phyloP scores from a whole-genome alignment of 768 basidiomycete species.

The Epithele typhae region DNA sequence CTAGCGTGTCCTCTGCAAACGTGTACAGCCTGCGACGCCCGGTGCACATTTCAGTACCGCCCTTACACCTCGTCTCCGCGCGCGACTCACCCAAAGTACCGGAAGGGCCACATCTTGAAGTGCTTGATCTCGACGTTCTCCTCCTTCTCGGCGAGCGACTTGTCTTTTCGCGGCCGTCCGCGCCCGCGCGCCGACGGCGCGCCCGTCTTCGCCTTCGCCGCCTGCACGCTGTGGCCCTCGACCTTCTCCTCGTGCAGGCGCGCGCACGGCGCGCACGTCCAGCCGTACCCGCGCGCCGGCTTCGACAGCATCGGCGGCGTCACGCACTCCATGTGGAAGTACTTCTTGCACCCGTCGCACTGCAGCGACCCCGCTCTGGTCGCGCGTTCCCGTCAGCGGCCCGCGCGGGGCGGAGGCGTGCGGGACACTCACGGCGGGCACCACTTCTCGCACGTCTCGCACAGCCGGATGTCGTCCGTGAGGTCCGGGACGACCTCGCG shows the following conservation, averaged over 20 bases:
- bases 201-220: conserved; percentile 66
- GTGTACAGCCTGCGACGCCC: conserved; percentile 77
- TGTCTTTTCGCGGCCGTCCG: conserved; percentile 76
- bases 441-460: conserved; percentile 84
- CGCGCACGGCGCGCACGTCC: conserved; percentile 95
- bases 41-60: conserved; percentile 11
- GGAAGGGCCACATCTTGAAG: conserved; percentile 90
- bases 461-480: conserved; percentile 80
- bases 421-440: conserved; percentile 66
- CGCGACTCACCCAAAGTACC: conserved; percentile 86
- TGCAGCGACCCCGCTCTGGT: conserved; percentile 77
- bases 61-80: conserved; percentile 2
- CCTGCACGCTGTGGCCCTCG: conserved; percentile 59
- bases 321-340: conserved; percentile 94
- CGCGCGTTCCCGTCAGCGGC: conserved; percentile 7
- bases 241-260: conserved; percentile 83
- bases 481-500: conserved; percentile 90
- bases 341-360: conserved; percentile 88
- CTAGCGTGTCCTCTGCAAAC: conserved; percentile 86
- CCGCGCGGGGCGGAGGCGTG: conserved; percentile 6
- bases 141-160: conserved; percentile 66
- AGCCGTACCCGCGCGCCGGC: conserved; percentile 93
- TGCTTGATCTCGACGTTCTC: conserved; percentile 76
- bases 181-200: conserved; percentile 69
- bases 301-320: conserved; percentile 88